A percentile compares a stretch with the other conserved stretches of the same genome.
Evolutionary conservation across 2,329 filamentous ascomycete genomes (phyloP).

Genomic region (Apiospora saccharicola): DNA sequence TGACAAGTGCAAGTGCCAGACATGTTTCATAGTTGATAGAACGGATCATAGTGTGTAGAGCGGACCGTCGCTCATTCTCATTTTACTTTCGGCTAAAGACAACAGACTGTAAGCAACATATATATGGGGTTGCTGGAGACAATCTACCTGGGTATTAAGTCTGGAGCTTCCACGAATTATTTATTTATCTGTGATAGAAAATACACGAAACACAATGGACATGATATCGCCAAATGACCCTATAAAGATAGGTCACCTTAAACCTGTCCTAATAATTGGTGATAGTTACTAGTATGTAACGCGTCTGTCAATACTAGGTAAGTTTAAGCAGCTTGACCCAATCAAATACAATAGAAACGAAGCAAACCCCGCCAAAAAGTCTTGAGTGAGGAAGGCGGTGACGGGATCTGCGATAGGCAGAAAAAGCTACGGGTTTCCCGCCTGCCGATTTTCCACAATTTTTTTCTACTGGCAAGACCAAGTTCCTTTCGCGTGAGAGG

Average conservation of each 20-base stretch:
- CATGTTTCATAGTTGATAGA: not conserved
- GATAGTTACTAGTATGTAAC: not conserved
- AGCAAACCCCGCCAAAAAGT: slow-evolving; percentile 11
- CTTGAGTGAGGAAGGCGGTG: slow-evolving; percentile 6
- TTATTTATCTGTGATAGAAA: too few relatives aligned
- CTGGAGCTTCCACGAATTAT: not conserved
- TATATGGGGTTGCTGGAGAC: not conserved
- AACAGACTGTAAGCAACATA: too few relatives aligned
- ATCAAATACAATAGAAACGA: not conserved
- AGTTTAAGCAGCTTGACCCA: not conserved
- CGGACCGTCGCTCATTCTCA: not conserved
- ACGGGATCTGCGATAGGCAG: not conserved
- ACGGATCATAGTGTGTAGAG: not conserved
- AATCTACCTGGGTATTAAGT: too few relatives aligned
- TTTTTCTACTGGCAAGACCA: not conserved
- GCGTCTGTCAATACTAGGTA: not conserved
- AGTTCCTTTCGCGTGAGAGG: not conserved
- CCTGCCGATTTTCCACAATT: slow-evolving; percentile 22
- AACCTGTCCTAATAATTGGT: not conserved
- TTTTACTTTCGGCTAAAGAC: not conserved
- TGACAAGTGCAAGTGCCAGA: not conserved
- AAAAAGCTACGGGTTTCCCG: slow-evolving; percentile 20
- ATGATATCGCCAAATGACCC: not conserved
- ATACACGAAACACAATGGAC: not conserved
- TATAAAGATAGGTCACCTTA: not conserved